Evolutionary conservation across 2,329 filamentous ascomycete species (phyloP), one percentile per base, ranked within the genome.

Genomic region (Pyrenochaeta sp.): DNA sequence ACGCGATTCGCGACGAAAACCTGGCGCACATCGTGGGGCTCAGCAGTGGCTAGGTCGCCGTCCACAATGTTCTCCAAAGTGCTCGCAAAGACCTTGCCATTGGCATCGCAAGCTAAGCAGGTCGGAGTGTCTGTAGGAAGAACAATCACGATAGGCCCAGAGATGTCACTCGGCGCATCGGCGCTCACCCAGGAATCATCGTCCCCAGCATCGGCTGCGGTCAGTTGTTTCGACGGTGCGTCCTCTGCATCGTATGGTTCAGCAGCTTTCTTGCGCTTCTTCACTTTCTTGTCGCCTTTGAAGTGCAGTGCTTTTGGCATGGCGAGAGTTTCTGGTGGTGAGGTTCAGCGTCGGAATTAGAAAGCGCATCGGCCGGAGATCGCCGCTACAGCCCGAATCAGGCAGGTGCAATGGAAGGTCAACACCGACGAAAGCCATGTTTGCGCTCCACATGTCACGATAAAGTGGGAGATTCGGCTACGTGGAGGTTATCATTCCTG

Each of bases 201-300:
- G 59, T 88, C 84, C 61, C 86, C 82, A 47, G 84, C 80, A 30
- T 77, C 72, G 44, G 78, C 78, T 52, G 79, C 50, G 32, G 62
- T 71, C 49, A 77, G 64, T 27, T 74, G 73, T 59, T 78, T 79
- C 4, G 75, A 74, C 6, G 61, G 54, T 15, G 65, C 56, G 19
- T 59, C 66, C 28, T 78, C 75, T 12, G 78, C 75, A 28, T 81
- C 78, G 58, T 83, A 80, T 43, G 86, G 82, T 43, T 81, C 81
- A 51, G 83, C 82, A 47, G 85, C 80, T 68, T 91, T 88, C 85
- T 97, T 97, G 77, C 92, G 87, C 84, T 97, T 97, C 80, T 95
- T 97, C 36, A 87, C 81, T 81, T 95, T 95, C 80, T 96, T 97
- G 81, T 99, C 95, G 83, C 95, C 95, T 81, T 99, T 99, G 85